Conservation (phyloP, 371 early-diverging fungal species). For the Actinomortierella wolfii region DNA sequence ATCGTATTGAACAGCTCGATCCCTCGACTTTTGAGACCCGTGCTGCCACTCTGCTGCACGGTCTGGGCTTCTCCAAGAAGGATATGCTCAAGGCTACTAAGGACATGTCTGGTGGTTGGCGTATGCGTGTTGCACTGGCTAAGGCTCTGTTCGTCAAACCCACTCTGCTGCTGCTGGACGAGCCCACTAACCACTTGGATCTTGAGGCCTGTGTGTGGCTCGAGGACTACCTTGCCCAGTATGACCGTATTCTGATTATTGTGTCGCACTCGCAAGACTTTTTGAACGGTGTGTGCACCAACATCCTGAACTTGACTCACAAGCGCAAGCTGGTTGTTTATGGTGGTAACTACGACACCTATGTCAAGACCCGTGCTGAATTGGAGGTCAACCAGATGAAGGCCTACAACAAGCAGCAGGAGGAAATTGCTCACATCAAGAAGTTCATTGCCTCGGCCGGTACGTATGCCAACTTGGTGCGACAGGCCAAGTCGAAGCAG, state of each 20-base stretch:
- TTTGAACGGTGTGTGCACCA: constrained; percentile 96
- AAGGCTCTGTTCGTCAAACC: constrained; percentile 96
- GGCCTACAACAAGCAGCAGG: constrained; percentile 98
- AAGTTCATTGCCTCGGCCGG: constrained; percentile 99
- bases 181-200: constrained; percentile 98
- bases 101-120: constrained; percentile 99
- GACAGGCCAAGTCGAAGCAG: constrained; percentile 98
- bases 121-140: constrained; percentile 98
- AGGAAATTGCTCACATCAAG: constrained; percentile 98
- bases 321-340: constrained; percentile 93
- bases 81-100: constrained; percentile 89
- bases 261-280: constrained; percentile 99
- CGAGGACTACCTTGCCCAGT: constrained; percentile 94
- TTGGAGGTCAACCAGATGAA: constrained; percentile 96
- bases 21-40: constrained; percentile 93
- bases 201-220: constrained; percentile 98
- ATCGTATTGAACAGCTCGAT: constrained; percentile 93
- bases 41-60: constrained; percentile 89
- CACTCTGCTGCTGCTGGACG: constrained; percentile 96
- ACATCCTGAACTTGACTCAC: constrained; percentile 89
- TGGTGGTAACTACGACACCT: constrained; percentile 98
- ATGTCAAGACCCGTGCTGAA: constrained; percentile 93
- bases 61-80: constrained; percentile 92
- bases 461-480: constrained; percentile 98
- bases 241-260: constrained; percentile 93